Conservation (phyloP, 1,139 yeast genomes). For the Nakaseomyces sp. region DNA sequence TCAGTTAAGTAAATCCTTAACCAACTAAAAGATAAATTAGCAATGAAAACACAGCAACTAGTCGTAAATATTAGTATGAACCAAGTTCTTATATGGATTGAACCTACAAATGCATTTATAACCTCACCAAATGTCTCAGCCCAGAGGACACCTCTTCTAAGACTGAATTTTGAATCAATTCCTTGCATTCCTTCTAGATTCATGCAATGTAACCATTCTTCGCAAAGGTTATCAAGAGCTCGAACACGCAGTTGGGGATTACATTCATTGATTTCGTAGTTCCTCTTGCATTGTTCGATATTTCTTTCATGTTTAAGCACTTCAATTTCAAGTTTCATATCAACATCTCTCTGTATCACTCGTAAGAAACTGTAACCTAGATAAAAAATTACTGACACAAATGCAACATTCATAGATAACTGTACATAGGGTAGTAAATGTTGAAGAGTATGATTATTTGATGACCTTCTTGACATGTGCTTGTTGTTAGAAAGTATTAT, state of each 20-base stretch:
- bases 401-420: neutral
- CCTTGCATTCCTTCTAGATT: slow-evolving; percentile 36
- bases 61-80: slow-evolving; percentile 33
- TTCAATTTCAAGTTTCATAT: slow-evolving; percentile 35
- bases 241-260: slow-evolving; percentile 50
- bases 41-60: slow-evolving; percentile 27
- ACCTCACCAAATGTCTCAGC: slow-evolving; percentile 58
- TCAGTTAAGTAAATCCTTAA: neutral
- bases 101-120: slow-evolving; percentile 55
- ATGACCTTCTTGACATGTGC: neutral
- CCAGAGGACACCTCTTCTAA: slow-evolving; percentile 39
- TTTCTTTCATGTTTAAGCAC: slow-evolving; percentile 30
- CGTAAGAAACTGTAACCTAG: neutral
- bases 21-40: neutral
- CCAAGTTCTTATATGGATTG: slow-evolving; percentile 51
- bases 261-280: slow-evolving; percentile 49
- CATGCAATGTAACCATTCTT: slow-evolving; percentile 57
- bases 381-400: neutral
- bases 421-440: neutral
- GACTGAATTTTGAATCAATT: slow-evolving; percentile 32
- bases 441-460: neutral
- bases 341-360: slow-evolving; percentile 43
- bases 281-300: slow-evolving; percentile 42
- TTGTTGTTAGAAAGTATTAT: neutral
- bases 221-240: slow-evolving; percentile 48